phyloP scores from a whole-genome alignment of 495 filamentous ascomycete genomes.

The Penicillium lividum region DNA sequence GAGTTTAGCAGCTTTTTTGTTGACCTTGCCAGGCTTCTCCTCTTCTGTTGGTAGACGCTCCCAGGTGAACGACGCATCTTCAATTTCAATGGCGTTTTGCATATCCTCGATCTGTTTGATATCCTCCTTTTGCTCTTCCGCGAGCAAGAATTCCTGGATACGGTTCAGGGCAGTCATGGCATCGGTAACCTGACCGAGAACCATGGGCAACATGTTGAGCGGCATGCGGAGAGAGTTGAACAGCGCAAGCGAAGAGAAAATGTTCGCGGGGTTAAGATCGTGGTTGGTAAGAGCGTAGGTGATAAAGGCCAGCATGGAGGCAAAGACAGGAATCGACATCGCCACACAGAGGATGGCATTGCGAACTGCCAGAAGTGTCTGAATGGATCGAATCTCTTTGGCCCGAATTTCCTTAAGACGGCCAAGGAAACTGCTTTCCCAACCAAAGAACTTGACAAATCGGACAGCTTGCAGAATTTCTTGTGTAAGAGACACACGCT shows the following conservation, averaged over 20 bases:
- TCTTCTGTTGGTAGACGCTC: constrained; percentile 73
- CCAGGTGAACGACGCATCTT: constrained; percentile 87
- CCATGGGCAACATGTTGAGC: constrained; percentile 81
- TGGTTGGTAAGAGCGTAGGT: constrained; percentile 81
- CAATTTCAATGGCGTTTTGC: constrained; percentile 69
- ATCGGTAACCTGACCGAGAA: constrained; percentile 86
- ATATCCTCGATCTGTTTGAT: constrained; percentile 61
- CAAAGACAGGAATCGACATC: constrained; percentile 82
- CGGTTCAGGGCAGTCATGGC: constrained; percentile 80
- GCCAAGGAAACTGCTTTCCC: constrained; percentile 84
- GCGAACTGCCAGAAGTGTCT: constrained; percentile 75
- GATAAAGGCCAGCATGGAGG: constrained; percentile 94
- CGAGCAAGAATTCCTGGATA: constrained; percentile 81
- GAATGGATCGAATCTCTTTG: constrained; percentile 75
- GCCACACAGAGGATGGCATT: constrained; percentile 81
- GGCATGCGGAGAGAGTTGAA: constrained; percentile 92
- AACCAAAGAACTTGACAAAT: constrained; percentile 96
- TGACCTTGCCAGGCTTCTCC: constrained; percentile 43
- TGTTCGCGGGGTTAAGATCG: constrained; percentile 65
- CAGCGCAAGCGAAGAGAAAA: constrained; percentile 90
- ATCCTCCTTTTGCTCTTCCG: constrained; percentile 82
- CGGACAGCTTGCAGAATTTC: constrained; percentile 88
- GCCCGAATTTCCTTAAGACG: constrained; percentile 70
- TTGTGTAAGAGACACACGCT: constrained; percentile 85
- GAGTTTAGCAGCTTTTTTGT: constrained; percentile 31